Conservation (phyloP, 768 basidiomycete species). For the Botryobasidium botryosum region DNA sequence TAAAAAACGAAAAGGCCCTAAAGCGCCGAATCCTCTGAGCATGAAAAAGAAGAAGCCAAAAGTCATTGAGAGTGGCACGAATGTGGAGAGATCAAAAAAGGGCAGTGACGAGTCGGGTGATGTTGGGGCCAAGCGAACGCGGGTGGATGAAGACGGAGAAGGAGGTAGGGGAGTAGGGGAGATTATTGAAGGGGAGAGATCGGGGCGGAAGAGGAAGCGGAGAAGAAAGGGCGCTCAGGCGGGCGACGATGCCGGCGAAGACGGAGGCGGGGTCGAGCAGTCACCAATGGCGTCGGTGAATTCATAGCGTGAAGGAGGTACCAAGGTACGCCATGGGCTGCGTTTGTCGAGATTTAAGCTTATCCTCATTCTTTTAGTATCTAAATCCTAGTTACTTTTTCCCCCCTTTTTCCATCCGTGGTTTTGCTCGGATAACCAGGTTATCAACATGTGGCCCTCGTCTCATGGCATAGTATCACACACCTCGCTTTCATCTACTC, state of each 20-base stretch:
- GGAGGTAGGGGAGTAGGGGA: background rate
- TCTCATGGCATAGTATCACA: too few relatives aligned
- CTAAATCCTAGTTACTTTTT: too few relatives aligned
- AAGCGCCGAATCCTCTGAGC: constrained; percentile 84
- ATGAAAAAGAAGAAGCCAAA: constrained; percentile 63
- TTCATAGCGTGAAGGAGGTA: too few relatives aligned
- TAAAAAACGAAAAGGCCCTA: constrained; percentile 52
- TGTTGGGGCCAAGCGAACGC: background rate
- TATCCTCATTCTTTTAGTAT: too few relatives aligned
- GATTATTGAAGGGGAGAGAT: background rate
- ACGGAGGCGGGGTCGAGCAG: constrained; percentile 2
- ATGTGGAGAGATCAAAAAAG: too few relatives aligned
- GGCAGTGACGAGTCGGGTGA: background rate
- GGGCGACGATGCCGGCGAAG: constrained; percentile 5
- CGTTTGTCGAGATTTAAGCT: too few relatives aligned
- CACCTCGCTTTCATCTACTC: too few relatives aligned
- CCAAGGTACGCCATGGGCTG: too few relatives aligned
- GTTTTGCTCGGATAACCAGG: too few relatives aligned
- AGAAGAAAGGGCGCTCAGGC: constrained; percentile 3
- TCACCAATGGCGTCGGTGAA: too few relatives aligned
- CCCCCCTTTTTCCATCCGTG: too few relatives aligned
- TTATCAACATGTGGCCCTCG: too few relatives aligned
- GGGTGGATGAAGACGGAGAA: background rate
- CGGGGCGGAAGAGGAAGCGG: constrained; percentile 10
- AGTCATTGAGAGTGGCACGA: background rate